Percentiles rank a stretch among this genome's conserved stretches.
Evolutionary conservation across 257 asterid genomes (phyloP).

Genomic region (Solanum rostratum): DNA sequence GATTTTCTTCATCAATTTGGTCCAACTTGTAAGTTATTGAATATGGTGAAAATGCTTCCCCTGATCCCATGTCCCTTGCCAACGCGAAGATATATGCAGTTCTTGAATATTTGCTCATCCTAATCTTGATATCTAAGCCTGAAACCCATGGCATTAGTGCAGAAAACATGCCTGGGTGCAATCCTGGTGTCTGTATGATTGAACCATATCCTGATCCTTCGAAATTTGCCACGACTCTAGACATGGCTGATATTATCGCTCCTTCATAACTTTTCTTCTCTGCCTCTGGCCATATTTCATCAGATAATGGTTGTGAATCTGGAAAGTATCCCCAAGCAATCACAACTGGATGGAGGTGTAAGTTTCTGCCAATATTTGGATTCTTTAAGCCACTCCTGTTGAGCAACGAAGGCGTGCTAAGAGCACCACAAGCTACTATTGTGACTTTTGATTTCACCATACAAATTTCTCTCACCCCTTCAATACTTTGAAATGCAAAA

Average conservation of each 20-base stretch:
- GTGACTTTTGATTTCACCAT: slow-evolving; percentile 49
- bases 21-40: slow-evolving; percentile 39
- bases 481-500: slow-evolving; percentile 21
- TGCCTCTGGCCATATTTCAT: slow-evolving; percentile 41
- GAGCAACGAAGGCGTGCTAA: slow-evolving; percentile 52
- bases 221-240: slow-evolving; percentile 25
- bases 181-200: slow-evolving; percentile 63
- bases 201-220: slow-evolving; percentile 54
- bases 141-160: slow-evolving; percentile 63
- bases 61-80: slow-evolving; percentile 66
- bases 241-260: slow-evolving; percentile 72
- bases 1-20: slow-evolving; percentile 22
- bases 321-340: slow-evolving; percentile 77
- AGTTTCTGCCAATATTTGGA: slow-evolving; percentile 50
- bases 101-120: slow-evolving; percentile 51
- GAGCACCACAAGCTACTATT: slow-evolving; percentile 64
- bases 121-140: slow-evolving; percentile 43
- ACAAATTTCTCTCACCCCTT: slow-evolving; percentile 28
- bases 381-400: slow-evolving; percentile 57
- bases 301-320: neutral
- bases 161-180: slow-evolving; percentile 87
- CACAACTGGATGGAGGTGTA: slow-evolving; percentile 75
- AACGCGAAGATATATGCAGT: slow-evolving; percentile 57
- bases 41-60: slow-evolving; percentile 24
- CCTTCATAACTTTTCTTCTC: slow-evolving; percentile 60